Percentiles rank a stretch among this genome's conserved stretches.
Evolutionary conservation across 176 grass and related monocot genomes (phyloP).

Genomic region (Chloris gayana): DNA sequence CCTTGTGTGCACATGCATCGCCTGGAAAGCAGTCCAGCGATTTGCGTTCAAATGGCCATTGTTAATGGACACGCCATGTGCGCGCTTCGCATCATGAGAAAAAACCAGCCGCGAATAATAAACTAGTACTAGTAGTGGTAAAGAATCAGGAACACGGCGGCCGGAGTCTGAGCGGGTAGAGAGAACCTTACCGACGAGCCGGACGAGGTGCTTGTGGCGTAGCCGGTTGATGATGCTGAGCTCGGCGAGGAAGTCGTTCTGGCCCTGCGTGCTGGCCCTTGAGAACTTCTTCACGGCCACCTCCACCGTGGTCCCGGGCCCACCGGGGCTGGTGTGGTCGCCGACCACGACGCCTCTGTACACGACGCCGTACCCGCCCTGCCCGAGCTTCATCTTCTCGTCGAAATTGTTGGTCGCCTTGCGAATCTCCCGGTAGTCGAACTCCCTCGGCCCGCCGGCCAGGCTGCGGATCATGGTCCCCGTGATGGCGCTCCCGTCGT

Average conservation of each 20-base stretch:
- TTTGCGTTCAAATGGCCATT: constrained; percentile 18
- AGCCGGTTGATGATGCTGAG: constrained; percentile 95
- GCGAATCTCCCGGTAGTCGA: constrained; percentile 72
- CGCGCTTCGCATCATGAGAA: neutral
- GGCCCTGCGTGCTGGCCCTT: constrained; percentile 66
- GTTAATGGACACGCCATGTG: constrained; percentile 48
- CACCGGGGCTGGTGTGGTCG: constrained; percentile 48
- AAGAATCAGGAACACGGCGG: neutral
- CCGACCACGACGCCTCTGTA: constrained; percentile 64
- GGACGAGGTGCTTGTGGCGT: constrained; percentile 89
- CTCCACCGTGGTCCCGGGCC: constrained; percentile 41
- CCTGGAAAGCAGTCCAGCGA: constrained; percentile 13
- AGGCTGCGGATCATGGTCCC: constrained; percentile 63
- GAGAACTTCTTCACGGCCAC: constrained; percentile 96
- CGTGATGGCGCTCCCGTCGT: constrained; percentile 45
- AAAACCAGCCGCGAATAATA: neutral
- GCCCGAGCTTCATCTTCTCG: constrained; percentile 83
- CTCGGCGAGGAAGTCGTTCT: constrained; percentile 86
- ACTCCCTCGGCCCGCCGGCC: constrained; percentile 78
- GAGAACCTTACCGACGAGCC: constrained; percentile 56
- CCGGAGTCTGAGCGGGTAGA: neutral
- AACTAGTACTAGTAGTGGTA: too few relatives aligned
- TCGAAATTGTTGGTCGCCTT: constrained; percentile 89
- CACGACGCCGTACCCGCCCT: constrained; percentile 86
- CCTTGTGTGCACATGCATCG: constrained; percentile 44